Percentiles rank a stretch among this genome's conserved stretches.
These are phyloP conservation scores for Neurospora tetraspora DNA, from an alignment of 495 filamentous ascomycete genomes.

Conservation along the genomic window DNA sequence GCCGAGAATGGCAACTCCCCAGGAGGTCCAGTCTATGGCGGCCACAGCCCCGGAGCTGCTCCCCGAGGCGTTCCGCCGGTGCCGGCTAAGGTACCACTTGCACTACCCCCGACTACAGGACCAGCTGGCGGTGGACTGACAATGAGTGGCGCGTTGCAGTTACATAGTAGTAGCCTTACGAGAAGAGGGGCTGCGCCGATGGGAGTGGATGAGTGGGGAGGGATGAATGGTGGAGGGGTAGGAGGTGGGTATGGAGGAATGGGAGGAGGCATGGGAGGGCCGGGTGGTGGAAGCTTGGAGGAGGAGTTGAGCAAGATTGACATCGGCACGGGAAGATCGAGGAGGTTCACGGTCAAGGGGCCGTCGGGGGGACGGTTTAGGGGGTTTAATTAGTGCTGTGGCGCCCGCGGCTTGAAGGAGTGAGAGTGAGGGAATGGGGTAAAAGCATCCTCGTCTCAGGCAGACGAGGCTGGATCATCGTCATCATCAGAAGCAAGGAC, in stretches of 20 bases:
- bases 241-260: neutral
- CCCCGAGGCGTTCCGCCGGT: constrained; percentile 46
- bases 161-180: constrained; percentile 22
- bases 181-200: neutral
- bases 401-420: neutral
- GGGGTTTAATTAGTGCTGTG: neutral
- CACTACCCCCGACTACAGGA: constrained; percentile 6
- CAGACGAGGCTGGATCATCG: neutral
- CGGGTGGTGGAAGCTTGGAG: constrained; percentile 45
- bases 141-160: constrained; percentile 36
- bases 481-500: neutral
- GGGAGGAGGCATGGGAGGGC: constrained; percentile 18
- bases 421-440: neutral
- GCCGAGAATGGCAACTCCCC: constrained; percentile 26
- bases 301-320: constrained; percentile 77
- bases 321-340: constrained; percentile 50
- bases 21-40: constrained; percentile 4
- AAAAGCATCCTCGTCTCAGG: neutral
- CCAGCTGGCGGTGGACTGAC: constrained; percentile 3
- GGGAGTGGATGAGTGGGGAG: neutral
- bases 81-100: constrained; percentile 65
- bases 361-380: neutral
- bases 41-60: constrained; percentile 14
- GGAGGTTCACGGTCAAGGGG: constrained; percentile 2
- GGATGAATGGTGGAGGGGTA: neutral